A percentile compares a stretch with the other conserved stretches of the same genome.
These are phyloP conservation scores for Cotoneaster glaucophyllus DNA, from an alignment of 306 rosid genomes.

Conservation along the genomic window DNA sequence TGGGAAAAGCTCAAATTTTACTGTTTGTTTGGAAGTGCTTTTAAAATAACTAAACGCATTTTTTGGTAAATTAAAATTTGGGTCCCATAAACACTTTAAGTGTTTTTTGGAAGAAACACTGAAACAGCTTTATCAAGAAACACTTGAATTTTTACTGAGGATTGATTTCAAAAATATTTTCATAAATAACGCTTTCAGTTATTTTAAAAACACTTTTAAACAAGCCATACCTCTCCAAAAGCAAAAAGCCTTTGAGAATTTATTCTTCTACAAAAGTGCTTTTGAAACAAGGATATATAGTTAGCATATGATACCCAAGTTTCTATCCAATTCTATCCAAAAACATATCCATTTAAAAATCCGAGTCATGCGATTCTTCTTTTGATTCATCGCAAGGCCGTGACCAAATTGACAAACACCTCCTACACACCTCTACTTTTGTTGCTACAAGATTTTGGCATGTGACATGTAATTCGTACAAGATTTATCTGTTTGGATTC, in stretches of 20 bases:
- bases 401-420: conserved; percentile 34
- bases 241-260: not conserved
- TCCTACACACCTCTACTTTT: conserved; percentile 19
- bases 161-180: too few relatives aligned
- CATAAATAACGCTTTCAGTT: too few relatives aligned
- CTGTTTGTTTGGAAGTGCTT: accelerated
- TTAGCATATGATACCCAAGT: conserved; percentile 14
- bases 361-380: conserved; percentile 31
- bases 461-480: conserved; percentile 11
- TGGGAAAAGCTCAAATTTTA: too few relatives aligned
- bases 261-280: not conserved
- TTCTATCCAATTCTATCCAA: conserved; percentile 34
- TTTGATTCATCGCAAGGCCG: conserved; percentile 28
- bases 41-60: too few relatives aligned
- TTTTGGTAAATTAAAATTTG: too few relatives aligned
- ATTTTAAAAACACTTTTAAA: too few relatives aligned
- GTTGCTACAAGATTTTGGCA: conserved; percentile 3
- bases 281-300: not conserved
- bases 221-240: not conserved
- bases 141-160: too few relatives aligned
- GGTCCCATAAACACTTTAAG: too few relatives aligned
- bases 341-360: conserved; percentile 22
- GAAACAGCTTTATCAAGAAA: too few relatives aligned
- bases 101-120: too few relatives aligned
- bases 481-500: conserved; percentile 11